Conservation (phyloP, 129 eudicot species). For the Centaurea solstitialis region DNA sequence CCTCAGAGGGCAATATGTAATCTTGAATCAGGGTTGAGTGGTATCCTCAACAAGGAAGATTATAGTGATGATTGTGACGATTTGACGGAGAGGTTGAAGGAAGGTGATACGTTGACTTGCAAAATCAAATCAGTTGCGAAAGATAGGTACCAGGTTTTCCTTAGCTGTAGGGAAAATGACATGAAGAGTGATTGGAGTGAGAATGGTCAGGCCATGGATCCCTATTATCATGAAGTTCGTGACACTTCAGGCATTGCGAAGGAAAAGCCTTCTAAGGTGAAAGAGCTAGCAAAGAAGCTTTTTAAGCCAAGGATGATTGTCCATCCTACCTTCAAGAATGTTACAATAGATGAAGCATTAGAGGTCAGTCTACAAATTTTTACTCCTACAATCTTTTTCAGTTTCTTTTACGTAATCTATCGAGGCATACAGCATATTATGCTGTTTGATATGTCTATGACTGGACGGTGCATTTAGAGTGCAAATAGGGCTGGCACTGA, state of each 20-base stretch:
- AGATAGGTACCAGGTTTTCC: constrained; percentile 76
- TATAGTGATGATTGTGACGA: constrained; percentile 69
- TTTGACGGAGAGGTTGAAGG: constrained; percentile 71
- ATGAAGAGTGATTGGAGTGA: constrained; percentile 70
- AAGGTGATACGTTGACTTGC: constrained; percentile 79
- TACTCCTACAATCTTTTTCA: not conserved
- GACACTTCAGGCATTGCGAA: constrained; percentile 37
- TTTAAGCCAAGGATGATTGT: constrained; percentile 87
- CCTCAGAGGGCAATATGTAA: constrained; percentile 66
- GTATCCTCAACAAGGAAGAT: constrained; percentile 73
- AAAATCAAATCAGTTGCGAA: constrained; percentile 71
- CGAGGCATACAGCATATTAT: not conserved
- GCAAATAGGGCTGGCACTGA: not conserved
- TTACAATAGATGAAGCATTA: constrained; percentile 80
- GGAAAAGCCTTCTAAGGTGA: constrained; percentile 67
- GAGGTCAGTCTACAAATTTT: constrained; percentile 49
- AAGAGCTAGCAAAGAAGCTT: constrained; percentile 90
- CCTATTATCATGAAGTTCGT: constrained; percentile 69
- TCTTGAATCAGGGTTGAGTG: constrained; percentile 85
- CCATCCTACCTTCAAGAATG: constrained; percentile 85
- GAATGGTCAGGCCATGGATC: constrained; percentile 51
- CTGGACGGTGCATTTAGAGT: not conserved
- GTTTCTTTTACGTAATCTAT: not conserved
- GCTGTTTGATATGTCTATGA: not conserved
- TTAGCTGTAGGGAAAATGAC: constrained; percentile 72